A percentile compares a stretch with the other conserved stretches of the same genome.
Evolutionary conservation across 805 yeast species (phyloP).

Genomic region (Priceomyces carsonii): DNA sequence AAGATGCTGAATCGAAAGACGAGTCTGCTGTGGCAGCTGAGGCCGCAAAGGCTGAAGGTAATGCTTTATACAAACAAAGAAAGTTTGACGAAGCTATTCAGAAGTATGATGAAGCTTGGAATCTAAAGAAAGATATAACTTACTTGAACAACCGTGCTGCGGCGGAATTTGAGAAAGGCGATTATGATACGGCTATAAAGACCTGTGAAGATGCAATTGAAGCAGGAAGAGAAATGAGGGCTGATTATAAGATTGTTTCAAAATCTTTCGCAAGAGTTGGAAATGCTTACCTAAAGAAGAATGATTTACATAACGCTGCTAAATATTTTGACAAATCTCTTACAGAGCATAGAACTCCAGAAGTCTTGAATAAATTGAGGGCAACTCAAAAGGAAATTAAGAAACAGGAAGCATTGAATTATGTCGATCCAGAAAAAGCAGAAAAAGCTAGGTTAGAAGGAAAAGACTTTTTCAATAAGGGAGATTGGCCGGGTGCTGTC

Average conservation of each 20-base stretch:
- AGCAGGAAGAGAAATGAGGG: conserved; percentile 84
- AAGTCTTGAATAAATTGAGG: conserved; percentile 83
- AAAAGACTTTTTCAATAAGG: conserved; percentile 82
- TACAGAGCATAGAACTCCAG: conserved; percentile 97
- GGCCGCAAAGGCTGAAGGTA: conserved; percentile 79
- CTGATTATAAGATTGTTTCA: conserved; percentile 89
- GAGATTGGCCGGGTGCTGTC: conserved; percentile 96
- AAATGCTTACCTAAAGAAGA: conserved; percentile 72
- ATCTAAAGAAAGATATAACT: conserved; percentile 77
- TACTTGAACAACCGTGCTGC: conserved; percentile 96
- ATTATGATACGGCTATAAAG: conserved; percentile 77
- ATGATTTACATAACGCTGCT: conserved; percentile 71
- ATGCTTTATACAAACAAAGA: conserved; percentile 79
- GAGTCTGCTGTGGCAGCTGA: conserved; percentile 57
- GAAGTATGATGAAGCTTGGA: conserved; percentile 85
- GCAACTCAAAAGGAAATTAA: conserved; percentile 83
- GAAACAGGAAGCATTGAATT: conserved; percentile 71
- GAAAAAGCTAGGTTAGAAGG: conserved; percentile 95
- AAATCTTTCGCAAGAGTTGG: conserved; percentile 94
- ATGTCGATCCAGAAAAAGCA: conserved; percentile 87
- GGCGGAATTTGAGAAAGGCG: conserved; percentile 95
- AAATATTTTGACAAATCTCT: conserved; percentile 83
- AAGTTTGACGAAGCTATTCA: conserved; percentile 92
- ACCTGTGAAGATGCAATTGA: conserved; percentile 85
- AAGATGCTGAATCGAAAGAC: conserved; percentile 27